phyloP scores from a whole-genome alignment of 192 early-diverging fungal genomes.

The Mortierella antarctica region DNA sequence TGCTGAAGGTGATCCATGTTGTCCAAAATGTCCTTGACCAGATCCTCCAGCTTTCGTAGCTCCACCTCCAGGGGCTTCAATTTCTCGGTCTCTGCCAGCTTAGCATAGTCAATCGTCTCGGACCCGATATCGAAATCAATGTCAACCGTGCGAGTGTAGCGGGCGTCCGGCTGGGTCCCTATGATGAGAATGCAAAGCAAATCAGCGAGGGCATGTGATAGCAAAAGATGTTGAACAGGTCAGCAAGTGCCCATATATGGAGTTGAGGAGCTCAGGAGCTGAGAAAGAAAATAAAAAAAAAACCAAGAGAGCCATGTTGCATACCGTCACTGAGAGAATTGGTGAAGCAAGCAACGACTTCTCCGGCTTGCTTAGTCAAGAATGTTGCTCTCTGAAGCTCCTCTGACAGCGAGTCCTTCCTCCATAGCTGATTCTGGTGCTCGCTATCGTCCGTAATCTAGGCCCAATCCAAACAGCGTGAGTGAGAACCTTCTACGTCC shows the following conservation, averaged over 20 bases:
- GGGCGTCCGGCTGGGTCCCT: conserved; percentile 62
- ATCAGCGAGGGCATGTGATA: not conserved
- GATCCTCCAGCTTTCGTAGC: conserved; percentile 80
- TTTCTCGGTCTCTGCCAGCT: conserved; percentile 80
- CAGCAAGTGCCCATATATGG: not conserved
- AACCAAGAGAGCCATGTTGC: not conserved
- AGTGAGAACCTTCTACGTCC: conserved; percentile 52
- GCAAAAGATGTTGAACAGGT: conserved; percentile 14
- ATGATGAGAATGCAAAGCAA: not conserved
- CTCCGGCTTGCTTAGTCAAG: conserved; percentile 85
- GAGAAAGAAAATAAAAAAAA: not conserved
- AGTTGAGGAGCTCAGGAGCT: not conserved
- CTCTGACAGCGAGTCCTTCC: conserved; percentile 69
- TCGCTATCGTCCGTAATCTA: conserved; percentile 82
- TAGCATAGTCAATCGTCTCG: conserved; percentile 80
- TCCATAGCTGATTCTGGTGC: conserved; percentile 76
- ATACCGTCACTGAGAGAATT: conserved; percentile 73
- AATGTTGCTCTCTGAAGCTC: conserved; percentile 75
- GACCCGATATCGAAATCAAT: conserved; percentile 88
- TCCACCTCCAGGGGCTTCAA: conserved; percentile 92
- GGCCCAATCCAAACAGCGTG: not conserved
- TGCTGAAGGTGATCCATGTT: conserved; percentile 88
- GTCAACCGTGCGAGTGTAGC: conserved; percentile 73
- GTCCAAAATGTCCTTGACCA: conserved; percentile 80
- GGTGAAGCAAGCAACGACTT: conserved; percentile 89